A percentile compares a stretch with the other conserved stretches of the same genome.
Evolutionary conservation across 2,329 filamentous ascomycete genomes (phyloP).

Genomic region (Aplosporella prunicola): DNA sequence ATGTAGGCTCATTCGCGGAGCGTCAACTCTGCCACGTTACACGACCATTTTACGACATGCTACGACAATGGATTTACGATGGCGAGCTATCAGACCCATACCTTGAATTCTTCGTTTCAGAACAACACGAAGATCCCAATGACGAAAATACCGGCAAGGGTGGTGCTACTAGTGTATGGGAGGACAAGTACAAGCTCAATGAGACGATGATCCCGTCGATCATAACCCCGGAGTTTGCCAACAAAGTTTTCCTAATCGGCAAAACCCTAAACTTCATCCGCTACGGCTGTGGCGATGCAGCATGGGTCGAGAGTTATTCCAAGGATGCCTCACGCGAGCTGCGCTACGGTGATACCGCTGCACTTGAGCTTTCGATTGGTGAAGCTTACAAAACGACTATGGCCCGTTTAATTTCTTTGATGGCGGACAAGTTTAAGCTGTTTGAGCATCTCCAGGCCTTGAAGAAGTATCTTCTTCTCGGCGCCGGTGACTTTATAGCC

Average conservation of each 20-base stretch:
- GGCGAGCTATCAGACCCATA: constrained; percentile 96
- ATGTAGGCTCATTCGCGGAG: constrained; percentile 88
- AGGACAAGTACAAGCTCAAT: constrained; percentile 88
- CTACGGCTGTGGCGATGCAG: constrained; percentile 84
- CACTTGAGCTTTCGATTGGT: constrained; percentile 85
- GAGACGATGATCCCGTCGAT: constrained; percentile 85
- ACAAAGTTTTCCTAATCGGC: constrained; percentile 93
- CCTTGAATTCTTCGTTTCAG: constrained; percentile 86
- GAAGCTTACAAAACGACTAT: constrained; percentile 97
- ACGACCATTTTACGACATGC: constrained; percentile 89
- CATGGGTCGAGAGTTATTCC: constrained; percentile 93
- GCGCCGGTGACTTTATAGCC: constrained; percentile 94
- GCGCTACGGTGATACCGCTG: constrained; percentile 85
- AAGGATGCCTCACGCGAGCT: constrained; percentile 88
- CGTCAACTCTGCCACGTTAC: constrained; percentile 79
- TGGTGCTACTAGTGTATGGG: constrained; percentile 85
- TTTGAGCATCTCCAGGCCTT: constrained; percentile 86
- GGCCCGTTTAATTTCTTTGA: constrained; percentile 84
- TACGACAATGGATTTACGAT: constrained; percentile 96
- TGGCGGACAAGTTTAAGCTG: constrained; percentile 90
- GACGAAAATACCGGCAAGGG: constrained; percentile 34
- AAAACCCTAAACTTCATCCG: constrained; percentile 98
- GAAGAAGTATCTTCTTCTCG: constrained; percentile 89
- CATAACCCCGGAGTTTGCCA: constrained; percentile 84
- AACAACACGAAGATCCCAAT: constrained; percentile 53